Evolutionary conservation across 805 yeast species (phyloP).

Genomic region (Yarrowia keelungensis): DNA sequence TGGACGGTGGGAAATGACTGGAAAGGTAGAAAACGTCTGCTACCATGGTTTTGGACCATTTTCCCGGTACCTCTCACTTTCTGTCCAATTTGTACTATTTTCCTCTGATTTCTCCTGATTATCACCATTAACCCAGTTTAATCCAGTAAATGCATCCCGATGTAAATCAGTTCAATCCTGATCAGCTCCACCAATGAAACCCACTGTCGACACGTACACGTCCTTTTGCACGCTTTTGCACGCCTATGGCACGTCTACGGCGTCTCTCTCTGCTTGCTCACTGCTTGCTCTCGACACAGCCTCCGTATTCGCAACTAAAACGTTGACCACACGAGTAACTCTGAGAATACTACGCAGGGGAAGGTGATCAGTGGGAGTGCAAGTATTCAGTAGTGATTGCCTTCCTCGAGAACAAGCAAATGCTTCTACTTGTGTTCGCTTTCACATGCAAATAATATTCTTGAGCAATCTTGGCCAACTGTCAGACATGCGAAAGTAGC

Average conservation of each 20-base stretch:
- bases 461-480: too few relatives aligned
- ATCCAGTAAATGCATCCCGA: neutral
- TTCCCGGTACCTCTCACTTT: neutral
- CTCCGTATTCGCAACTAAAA: constrained; percentile 5
- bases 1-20: too few relatives aligned
- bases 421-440: too few relatives aligned
- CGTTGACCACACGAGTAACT: neutral
- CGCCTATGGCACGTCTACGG: neutral
- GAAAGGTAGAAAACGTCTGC: too few relatives aligned
- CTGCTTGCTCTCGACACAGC: neutral
- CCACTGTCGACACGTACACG: neutral
- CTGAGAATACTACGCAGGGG: constrained; percentile 9
- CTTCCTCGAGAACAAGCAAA: too few relatives aligned
- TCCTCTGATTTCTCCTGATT: neutral
- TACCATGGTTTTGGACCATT: neutral
- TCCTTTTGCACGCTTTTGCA: neutral
- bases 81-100: neutral
- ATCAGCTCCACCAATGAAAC: neutral
- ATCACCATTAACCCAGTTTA: neutral
- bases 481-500: too few relatives aligned
- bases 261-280: neutral
- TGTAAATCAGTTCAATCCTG: too few relatives aligned
- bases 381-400: too few relatives aligned
- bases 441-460: neutral
- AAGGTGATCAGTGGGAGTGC: neutral